Evolutionary conservation across 2,329 filamentous ascomycete species (phyloP).

Genomic region (Cytospora mali): DNA sequence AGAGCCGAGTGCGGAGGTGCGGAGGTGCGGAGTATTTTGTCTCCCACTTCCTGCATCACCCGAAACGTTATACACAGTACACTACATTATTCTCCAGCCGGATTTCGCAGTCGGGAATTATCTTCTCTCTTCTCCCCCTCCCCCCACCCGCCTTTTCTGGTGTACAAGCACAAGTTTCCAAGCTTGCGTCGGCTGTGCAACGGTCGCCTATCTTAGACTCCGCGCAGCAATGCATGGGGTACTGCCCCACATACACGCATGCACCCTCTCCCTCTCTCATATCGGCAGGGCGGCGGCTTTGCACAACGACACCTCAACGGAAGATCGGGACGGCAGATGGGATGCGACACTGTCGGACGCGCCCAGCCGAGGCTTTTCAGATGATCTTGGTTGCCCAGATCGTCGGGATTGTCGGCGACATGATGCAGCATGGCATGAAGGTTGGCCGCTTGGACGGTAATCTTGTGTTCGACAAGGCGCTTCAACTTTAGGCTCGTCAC

Average conservation of each 20-base stretch:
- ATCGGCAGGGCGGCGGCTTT: not conserved
- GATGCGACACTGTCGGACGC: conserved; percentile 5
- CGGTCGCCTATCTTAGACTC: conserved; percentile 5
- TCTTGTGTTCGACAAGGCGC: not conserved
- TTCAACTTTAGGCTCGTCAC: not conserved
- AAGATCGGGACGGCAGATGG: not conserved
- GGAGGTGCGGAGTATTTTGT: no score
- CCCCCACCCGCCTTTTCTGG: not conserved
- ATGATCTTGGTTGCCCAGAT: not conserved
- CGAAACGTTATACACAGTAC: not conserved
- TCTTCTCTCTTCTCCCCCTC: not conserved
- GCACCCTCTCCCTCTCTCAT: conserved; percentile 3
- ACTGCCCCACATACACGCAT: conserved; percentile 1
- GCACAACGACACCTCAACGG: not conserved
- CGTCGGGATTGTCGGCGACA: not conserved
- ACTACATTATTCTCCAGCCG: not conserved
- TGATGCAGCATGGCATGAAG: not conserved
- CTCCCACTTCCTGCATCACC: not conserved
- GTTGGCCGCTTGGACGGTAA: not conserved
- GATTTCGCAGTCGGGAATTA: conserved; percentile 17
- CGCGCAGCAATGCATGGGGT: not conserved
- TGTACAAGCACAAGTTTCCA: conserved; percentile 2
- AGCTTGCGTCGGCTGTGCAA: conserved; percentile 8
- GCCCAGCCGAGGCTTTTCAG: not conserved
- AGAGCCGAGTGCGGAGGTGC: no score